These are phyloP conservation scores for Clathrus columnatus DNA, from an alignment of 768 basidiomycete species.

Conservation along the genomic window DNA sequence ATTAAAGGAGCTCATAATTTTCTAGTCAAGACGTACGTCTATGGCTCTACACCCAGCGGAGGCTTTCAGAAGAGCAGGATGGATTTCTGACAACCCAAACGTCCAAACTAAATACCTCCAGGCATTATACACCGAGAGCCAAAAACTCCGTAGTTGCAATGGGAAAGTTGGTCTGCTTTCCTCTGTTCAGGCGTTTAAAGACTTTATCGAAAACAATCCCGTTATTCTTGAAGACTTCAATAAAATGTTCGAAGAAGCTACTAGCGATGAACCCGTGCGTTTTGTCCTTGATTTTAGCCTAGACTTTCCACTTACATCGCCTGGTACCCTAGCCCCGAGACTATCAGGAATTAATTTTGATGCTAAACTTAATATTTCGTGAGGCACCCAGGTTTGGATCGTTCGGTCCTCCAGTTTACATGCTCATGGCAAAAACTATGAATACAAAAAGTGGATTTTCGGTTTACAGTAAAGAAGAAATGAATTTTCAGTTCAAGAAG, in stretches of 20 bases:
- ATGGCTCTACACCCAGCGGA: no score
- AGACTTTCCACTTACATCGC: no score
- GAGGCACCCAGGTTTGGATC: background rate
- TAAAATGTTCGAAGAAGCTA: background rate
- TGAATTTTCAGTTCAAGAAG: constrained; percentile 40
- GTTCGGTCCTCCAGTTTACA: constrained; percentile 11
- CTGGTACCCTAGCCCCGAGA: background rate
- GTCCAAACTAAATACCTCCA: no score
- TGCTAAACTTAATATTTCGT: background rate
- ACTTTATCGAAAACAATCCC: background rate
- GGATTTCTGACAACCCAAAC: no score
- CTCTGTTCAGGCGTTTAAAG: background rate
- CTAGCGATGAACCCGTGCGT: background rate
- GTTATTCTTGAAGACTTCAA: background rate
- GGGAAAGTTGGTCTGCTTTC: background rate
- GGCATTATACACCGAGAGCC: no score
- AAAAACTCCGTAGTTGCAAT: no score
- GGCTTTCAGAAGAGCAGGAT: no score
- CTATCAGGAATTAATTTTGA: background rate
- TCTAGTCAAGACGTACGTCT: no score
- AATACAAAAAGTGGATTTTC: constrained; percentile 16
- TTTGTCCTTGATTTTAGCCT: background rate
- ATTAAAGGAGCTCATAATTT: no score
- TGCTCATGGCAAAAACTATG: constrained; percentile 14
- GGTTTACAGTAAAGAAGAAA: constrained; percentile 30